Evolutionary conservation across 768 basidiomycete species (phyloP).

Genomic region (Boletus barrowsii): DNA sequence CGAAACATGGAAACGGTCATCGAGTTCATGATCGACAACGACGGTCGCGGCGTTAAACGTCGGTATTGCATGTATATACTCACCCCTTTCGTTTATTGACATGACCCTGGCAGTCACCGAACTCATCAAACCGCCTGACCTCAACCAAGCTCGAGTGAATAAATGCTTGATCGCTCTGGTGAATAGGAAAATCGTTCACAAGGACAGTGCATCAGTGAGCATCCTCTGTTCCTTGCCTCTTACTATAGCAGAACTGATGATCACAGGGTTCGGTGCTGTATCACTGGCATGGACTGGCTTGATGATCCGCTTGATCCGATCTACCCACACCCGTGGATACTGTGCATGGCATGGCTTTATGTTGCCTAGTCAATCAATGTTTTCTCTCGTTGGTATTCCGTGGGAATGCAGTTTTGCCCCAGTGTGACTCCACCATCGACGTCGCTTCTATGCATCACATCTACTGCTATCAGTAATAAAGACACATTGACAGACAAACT

Average conservation of each 20-base stretch:
- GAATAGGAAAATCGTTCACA: conserved; percentile 77
- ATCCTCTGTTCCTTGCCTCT: not conserved
- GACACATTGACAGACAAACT: conserved; percentile 7
- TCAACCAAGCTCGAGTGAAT: conserved; percentile 89
- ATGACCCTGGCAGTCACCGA: conserved; percentile 57
- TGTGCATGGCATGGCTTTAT: too few relatives aligned
- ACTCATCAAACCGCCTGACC: conserved; percentile 73
- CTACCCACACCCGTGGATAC: too few relatives aligned
- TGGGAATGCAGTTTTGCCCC: too few relatives aligned
- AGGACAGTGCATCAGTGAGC: conserved; percentile 63
- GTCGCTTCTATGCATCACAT: conserved; percentile 3
- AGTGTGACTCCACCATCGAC: too few relatives aligned
- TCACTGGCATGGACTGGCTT: conserved; percentile 60
- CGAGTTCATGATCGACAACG: conserved; percentile 66
- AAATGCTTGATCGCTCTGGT: conserved; percentile 92
- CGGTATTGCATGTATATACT: conserved; percentile 35
- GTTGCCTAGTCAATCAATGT: too few relatives aligned
- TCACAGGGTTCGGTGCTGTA: conserved; percentile 63
- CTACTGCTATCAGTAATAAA: conserved; percentile 15
- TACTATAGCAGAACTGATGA: not conserved
- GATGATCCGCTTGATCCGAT: not conserved
- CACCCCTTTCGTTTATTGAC: not conserved
- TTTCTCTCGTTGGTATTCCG: too few relatives aligned
- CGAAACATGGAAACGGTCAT: conserved; percentile 80
- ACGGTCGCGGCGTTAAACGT: conserved; percentile 55